phyloP scores from a whole-genome alignment of 2,329 filamentous ascomycete genomes.

The Colletotrichum navitas region DNA sequence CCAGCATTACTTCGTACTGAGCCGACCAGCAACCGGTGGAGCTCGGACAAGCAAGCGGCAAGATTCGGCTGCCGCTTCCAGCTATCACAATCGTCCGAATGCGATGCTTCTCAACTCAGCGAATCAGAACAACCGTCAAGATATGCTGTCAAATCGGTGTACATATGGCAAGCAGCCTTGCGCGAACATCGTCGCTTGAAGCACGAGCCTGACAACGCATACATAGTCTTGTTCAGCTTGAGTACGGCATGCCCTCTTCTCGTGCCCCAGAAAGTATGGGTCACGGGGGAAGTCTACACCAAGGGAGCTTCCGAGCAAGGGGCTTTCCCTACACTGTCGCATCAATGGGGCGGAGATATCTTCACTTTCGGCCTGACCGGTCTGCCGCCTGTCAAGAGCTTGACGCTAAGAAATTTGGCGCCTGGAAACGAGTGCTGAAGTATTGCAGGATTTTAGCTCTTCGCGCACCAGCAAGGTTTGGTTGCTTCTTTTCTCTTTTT shows the following conservation, averaged over 20 bases:
- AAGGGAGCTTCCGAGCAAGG: slow-evolving; percentile 21
- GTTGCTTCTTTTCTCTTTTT: not conserved
- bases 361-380: slow-evolving; percentile 23
- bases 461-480: slow-evolving; percentile 1
- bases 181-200: not conserved
- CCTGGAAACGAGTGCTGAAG: slow-evolving; percentile 15
- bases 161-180: too few relatives aligned
- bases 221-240: not conserved
- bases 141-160: not conserved
- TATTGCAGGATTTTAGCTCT: slow-evolving; percentile 3
- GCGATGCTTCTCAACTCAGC: not conserved
- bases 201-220: not conserved
- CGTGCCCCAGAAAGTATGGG: not conserved
- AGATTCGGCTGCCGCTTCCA: slow-evolving; percentile 9
- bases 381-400: slow-evolving; percentile 9
- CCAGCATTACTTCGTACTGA: slow-evolving; percentile 2
- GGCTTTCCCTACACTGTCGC: slow-evolving; percentile 14
- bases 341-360: slow-evolving; percentile 27
- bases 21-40: slow-evolving; percentile 6
- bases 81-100: not conserved
- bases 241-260: not conserved
- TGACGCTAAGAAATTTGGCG: slow-evolving; percentile 5
- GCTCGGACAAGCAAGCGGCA: slow-evolving; percentile 23
- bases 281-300: slow-evolving; percentile 32
- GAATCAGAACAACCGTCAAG: not conserved